Base-by-base conservation (phyloP, 2,329 filamentous ascomycete species). In the Didymella lethalis region DNA sequence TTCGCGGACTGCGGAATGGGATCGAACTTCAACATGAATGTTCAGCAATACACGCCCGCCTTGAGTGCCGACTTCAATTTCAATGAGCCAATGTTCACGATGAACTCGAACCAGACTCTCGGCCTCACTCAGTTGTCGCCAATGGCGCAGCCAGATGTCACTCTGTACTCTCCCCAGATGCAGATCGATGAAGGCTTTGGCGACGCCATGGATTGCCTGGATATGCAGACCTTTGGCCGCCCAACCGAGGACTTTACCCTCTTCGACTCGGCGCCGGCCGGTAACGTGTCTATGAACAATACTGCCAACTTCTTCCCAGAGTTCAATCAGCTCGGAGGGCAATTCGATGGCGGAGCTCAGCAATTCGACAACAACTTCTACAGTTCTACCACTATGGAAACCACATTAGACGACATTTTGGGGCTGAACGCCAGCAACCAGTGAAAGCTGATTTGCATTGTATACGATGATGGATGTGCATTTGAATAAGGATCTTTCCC, bases 111-210 rank as follows among this genome's bases (percentile, higher is more conserved):
- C 36, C 51, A 55, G 25, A 41, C 11, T 23, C 47, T 56, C 7
- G 65, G 69, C 28, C 66, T 77, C 7, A 72, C 76, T 34, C 88
- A 91, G 61, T 84, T 92, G 61, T 92, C 90, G 3, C 89, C 89
- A 8, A 82, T 83, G 53, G 90, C 88, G 5, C 89, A 91, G 67
- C 83, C 85, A 34, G 88, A 89, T 59, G 80, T 87, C 1, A 90
- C 91, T 79, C 83, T 92, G 31, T 90, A 84, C 76, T 90, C 89
- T 10, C 87, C 90, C 47, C 83, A 83, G 41, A 88, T 88, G 77
- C 77, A 75, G 31, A 64, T 80, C 26, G 89, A 92, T 60, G 89
- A 92, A 68, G 84, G 83, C 38, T 90, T 87, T 65, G 84, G 86
- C 40, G 87, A 88, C 29, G 79, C 79, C n/a, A 60, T 60, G 52